Conservation (phyloP, 352 stramenopile genomes). For the Pythium aquatile region DNA sequence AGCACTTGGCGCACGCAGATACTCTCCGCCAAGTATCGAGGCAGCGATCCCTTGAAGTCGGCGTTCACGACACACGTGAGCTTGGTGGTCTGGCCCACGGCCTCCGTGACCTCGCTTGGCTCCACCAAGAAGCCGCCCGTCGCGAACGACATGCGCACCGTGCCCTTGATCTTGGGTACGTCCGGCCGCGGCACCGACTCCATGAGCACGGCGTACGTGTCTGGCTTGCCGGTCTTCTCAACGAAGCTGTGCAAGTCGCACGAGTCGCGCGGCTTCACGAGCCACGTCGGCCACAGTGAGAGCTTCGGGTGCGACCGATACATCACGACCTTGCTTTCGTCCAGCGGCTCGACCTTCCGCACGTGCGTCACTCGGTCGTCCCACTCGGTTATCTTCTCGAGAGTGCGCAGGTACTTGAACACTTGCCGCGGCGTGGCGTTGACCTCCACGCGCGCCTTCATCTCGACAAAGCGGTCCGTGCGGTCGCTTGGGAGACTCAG, state of each 20-base stretch:
- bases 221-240: constrained; percentile 51
- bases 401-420: constrained; percentile 54
- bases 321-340: constrained; percentile 61
- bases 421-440: constrained; percentile 41
- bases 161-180: constrained; percentile 64
- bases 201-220: constrained; percentile 69
- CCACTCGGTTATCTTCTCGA: constrained; percentile 43
- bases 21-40: constrained; percentile 66
- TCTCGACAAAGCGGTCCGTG: constrained; percentile 66
- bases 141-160: constrained; percentile 71
- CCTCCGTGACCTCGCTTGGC: constrained; percentile 32
- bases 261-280: constrained; percentile 77
- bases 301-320: constrained; percentile 69
- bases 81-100: constrained; percentile 12
- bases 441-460: constrained; percentile 65
- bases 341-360: constrained; percentile 60
- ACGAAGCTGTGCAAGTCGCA: constrained; percentile 82
- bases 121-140: constrained; percentile 72
- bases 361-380: constrained; percentile 38
- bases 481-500: constrained; percentile 27
- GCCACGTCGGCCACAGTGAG: constrained; percentile 74
- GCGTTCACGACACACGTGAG: constrained; percentile 32
- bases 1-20: constrained; percentile 77
- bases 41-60: constrained; percentile 45
- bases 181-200: constrained; percentile 66